phyloP scores from a whole-genome alignment of 2,329 filamentous ascomycete genomes.

The Sarocladium oryzae region DNA sequence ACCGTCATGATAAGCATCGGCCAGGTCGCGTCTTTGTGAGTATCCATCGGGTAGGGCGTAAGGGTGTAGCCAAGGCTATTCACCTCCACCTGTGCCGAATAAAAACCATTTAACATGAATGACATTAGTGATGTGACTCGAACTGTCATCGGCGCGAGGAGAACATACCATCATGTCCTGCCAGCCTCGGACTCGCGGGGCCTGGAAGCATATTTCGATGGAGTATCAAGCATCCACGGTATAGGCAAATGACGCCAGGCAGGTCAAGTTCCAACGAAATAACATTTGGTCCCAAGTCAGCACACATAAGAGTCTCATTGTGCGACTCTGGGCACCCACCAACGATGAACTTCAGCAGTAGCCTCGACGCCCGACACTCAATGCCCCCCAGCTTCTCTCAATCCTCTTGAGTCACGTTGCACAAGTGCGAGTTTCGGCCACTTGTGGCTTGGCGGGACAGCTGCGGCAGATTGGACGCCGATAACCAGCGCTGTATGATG shows the following conservation, averaged over 20 bases:
- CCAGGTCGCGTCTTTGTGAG: constrained; percentile 36
- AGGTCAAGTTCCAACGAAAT: constrained; percentile 39
- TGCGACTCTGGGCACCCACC: constrained; percentile 20
- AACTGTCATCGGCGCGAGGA: neutral
- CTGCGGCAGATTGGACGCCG: constrained; percentile 29
- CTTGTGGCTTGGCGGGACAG: constrained; percentile 36
- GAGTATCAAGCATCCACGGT: constrained; percentile 37
- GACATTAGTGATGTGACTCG: neutral
- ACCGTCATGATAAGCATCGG: constrained; percentile 41
- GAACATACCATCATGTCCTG: constrained; percentile 39
- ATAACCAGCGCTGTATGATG: constrained; percentile 9
- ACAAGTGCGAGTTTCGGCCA: constrained; percentile 39
- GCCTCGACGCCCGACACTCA: constrained; percentile 43
- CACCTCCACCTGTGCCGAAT: constrained; percentile 43
- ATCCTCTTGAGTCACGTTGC: constrained; percentile 33
- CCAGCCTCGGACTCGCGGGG: constrained; percentile 31
- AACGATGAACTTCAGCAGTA: constrained; percentile 39
- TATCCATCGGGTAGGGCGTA: constrained; percentile 47
- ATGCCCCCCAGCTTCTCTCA: constrained; percentile 42
- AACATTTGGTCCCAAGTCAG: constrained; percentile 26
- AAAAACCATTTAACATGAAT: constrained; percentile 21
- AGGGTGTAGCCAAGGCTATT: constrained; percentile 49
- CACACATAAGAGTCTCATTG: neutral
- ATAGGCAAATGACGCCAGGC: constrained; percentile 41
- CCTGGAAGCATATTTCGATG: constrained; percentile 33